phyloP scores from a whole-genome alignment of 1,284 basidiomycete species.

The Puccinia horiana region DNA sequence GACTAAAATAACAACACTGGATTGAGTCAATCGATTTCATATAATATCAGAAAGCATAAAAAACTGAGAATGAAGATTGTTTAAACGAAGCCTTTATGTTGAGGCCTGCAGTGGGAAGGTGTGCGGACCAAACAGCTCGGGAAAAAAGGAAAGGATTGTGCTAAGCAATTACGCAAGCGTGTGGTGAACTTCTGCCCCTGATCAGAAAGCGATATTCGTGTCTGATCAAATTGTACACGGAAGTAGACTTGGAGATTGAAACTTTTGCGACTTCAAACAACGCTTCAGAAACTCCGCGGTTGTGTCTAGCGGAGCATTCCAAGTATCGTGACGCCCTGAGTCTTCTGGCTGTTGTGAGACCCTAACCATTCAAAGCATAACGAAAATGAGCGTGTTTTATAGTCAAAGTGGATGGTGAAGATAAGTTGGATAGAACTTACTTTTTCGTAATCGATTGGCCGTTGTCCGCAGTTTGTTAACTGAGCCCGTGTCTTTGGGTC shows the following conservation, averaged over 20 bases:
- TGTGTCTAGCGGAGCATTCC: slow-evolving; percentile 96
- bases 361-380: slow-evolving; percentile 57
- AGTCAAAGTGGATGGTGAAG: not conserved
- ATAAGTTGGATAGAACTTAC: slow-evolving; percentile 50
- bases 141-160: not conserved
- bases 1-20: not conserved
- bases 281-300: slow-evolving; percentile 86
- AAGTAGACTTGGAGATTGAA: slow-evolving; percentile 25
- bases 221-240: not conserved
- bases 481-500: slow-evolving; percentile 70
- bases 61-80: not conserved
- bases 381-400: not conserved
- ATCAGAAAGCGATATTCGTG: not conserved
- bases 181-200: not conserved
- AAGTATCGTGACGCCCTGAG: slow-evolving; percentile 90
- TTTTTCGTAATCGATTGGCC: slow-evolving; percentile 82
- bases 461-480: slow-evolving; percentile 68
- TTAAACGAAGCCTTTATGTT: not conserved
- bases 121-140: not conserved
- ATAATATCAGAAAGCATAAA: not conserved
- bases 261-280: slow-evolving; percentile 68
- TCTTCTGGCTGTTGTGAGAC: slow-evolving; percentile 78
- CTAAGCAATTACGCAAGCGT: not conserved
- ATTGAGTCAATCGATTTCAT: too few species aligned
- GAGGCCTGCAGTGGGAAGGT: not conserved